These are phyloP conservation scores for Petunia hybrid DNA, from an alignment of 305 asterid genomes.

Conservation along the genomic window DNA sequence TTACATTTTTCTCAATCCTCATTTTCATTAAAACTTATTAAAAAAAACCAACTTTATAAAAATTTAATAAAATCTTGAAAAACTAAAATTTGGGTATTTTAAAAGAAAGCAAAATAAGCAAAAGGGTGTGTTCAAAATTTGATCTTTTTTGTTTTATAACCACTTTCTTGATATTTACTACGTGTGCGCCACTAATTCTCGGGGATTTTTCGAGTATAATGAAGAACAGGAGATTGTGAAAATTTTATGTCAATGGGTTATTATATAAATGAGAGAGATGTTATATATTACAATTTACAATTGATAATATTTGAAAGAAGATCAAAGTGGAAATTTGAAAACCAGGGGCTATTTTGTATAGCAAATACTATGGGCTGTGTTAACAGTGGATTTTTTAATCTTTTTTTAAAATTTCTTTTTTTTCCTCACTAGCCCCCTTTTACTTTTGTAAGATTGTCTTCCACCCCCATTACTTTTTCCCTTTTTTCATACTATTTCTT, in stretches of 20 bases:
- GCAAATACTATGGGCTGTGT: conserved; percentile 30
- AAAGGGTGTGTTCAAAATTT: not conserved
- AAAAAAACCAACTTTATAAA: not conserved
- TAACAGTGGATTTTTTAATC: not conserved
- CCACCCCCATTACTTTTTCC: not conserved
- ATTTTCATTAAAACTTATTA: conserved; percentile 37
- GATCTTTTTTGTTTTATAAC: not conserved
- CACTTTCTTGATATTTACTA: not conserved
- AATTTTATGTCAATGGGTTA: too few species aligned
- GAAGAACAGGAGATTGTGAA: too few species aligned
- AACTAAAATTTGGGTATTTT: conserved; percentile 1
- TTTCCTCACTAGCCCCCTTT: not conserved
- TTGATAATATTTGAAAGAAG: not conserved
- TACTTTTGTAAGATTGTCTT: conserved; percentile 12
- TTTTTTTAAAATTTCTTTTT: not conserved
- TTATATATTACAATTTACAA: not conserved
- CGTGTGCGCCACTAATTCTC: too few species aligned
- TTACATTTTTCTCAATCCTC: conserved; percentile 68
- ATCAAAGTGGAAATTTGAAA: not conserved
- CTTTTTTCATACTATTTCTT: not conserved
- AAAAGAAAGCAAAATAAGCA: not conserved
- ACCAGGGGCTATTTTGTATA: conserved; percentile 32
- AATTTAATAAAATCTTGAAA: not conserved
- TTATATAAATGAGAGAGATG: not conserved
- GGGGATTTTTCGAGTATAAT: too few species aligned